These are phyloP conservation scores for Solanum dulcamara DNA, from an alignment of 257 asterid genomes.

Conservation along the genomic window DNA sequence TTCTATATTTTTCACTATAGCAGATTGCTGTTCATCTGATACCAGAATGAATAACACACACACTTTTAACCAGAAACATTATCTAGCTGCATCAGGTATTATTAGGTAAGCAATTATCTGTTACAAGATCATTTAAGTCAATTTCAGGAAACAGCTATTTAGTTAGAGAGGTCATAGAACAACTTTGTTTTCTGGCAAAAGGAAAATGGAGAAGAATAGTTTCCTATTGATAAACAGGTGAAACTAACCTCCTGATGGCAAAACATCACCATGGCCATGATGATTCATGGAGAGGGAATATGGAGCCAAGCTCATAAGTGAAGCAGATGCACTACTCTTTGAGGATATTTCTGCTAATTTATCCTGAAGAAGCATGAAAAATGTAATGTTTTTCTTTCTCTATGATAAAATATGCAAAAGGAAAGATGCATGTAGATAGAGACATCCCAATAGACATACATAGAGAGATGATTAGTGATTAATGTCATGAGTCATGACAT, in stretches of 20 bases:
- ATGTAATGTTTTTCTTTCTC: background rate
- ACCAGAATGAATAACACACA: background rate
- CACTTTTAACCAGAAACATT: background rate
- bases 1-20: background rate
- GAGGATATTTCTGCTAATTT: slow-evolving; percentile 39
- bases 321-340: slow-evolving; percentile 41
- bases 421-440: slow-evolving; percentile 1
- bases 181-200: background rate
- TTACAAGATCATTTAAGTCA: background rate
- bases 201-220: background rate
- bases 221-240: background rate
- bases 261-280: slow-evolving; percentile 26
- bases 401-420: background rate
- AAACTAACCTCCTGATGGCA: slow-evolving; percentile 42
- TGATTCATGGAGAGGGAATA: slow-evolving; percentile 38
- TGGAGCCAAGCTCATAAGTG: slow-evolving; percentile 38
- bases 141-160: background rate
- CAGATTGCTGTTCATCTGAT: background rate
- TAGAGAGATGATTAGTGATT: background rate
- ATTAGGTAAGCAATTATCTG: background rate
- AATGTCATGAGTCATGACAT: background rate
- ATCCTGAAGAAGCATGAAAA: slow-evolving; percentile 37
- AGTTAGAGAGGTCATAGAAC: background rate
- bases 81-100: background rate
- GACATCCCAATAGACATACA: background rate